These are phyloP conservation scores for Choiromyces venosus DNA, from an alignment of 495 filamentous ascomycete genomes.

Conservation along the genomic window DNA sequence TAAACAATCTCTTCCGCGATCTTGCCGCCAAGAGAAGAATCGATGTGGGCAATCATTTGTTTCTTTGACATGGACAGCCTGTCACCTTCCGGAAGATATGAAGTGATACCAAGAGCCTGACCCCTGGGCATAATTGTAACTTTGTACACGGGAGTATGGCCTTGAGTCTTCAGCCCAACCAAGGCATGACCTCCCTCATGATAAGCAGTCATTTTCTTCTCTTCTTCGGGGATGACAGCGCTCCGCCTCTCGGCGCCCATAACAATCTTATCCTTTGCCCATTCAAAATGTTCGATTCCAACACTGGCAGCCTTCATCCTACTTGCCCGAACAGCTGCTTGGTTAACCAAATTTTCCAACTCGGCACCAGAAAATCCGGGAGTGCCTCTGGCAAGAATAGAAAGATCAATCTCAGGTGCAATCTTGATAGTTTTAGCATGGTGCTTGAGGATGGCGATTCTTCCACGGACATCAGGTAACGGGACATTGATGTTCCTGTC, in stretches of 20 bases:
- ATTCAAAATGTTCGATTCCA: conserved; percentile 76
- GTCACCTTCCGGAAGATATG: conserved; percentile 82
- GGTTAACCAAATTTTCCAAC: conserved; percentile 92
- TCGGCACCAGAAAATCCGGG: conserved; percentile 92
- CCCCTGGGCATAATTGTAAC: conserved; percentile 93
- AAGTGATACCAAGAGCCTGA: conserved; percentile 74
- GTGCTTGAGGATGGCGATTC: conserved; percentile 83
- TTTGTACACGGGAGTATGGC: conserved; percentile 77
- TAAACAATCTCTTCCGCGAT: conserved; percentile 91
- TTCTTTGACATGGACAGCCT: conserved; percentile 69
- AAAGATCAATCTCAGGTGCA: conserved; percentile 70
- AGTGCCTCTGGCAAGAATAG: conserved; percentile 75
- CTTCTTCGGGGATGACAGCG: conserved; percentile 78
- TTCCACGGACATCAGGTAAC: conserved; percentile 92
- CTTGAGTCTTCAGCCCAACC: conserved; percentile 70
- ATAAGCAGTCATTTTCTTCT: conserved; percentile 87
- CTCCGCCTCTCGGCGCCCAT: conserved; percentile 90
- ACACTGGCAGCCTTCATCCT: conserved; percentile 70
- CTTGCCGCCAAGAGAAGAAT: conserved; percentile 83
- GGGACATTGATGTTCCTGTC: conserved; percentile 82
- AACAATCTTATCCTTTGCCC: conserved; percentile 96
- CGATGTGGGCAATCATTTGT: conserved; percentile 69
- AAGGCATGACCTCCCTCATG: conserved; percentile 96
- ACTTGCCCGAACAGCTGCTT: conserved; percentile 86
- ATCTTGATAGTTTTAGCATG: conserved; percentile 83